These are phyloP conservation scores for Lactifluus volemus DNA, from an alignment of 768 basidiomycete genomes.

Conservation along the genomic window DNA sequence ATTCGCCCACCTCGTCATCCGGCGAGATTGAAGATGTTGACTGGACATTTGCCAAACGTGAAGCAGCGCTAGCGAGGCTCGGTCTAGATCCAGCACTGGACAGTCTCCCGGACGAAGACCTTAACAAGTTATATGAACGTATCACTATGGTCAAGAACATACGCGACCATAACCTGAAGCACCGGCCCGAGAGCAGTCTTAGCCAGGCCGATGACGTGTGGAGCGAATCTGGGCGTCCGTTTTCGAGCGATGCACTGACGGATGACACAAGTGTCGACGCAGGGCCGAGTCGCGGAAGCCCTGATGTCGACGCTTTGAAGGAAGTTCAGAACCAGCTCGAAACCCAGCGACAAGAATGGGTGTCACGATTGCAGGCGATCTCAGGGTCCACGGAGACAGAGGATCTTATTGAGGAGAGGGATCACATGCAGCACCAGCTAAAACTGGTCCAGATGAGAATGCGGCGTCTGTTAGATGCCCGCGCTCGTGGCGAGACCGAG, in stretches of 20 bases:
- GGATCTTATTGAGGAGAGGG: slow-evolving; percentile 82
- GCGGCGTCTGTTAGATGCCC: slow-evolving; percentile 68
- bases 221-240: slow-evolving; percentile 80
- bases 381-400: slow-evolving; percentile 71
- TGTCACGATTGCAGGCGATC: slow-evolving; percentile 53
- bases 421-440: slow-evolving; percentile 88
- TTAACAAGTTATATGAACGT: slow-evolving; percentile 90
- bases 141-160: slow-evolving; percentile 87
- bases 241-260: slow-evolving; percentile 69
- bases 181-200: slow-evolving; percentile 84
- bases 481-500: slow-evolving; percentile 69
- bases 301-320: slow-evolving; percentile 58
- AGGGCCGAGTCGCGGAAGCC: slow-evolving; percentile 46
- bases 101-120: slow-evolving; percentile 87
- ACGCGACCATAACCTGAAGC: slow-evolving; percentile 69
- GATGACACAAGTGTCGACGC: slow-evolving; percentile 84
- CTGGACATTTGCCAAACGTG: slow-evolving; percentile 95
- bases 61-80: slow-evolving; percentile 81
- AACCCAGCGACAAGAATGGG: slow-evolving; percentile 35
- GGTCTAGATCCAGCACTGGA: slow-evolving; percentile 87
- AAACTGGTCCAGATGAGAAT: slow-evolving; percentile 74
- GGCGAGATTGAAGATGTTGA: slow-evolving; percentile 71
- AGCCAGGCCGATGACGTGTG: slow-evolving; percentile 82
- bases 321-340: slow-evolving; percentile 69
- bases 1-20: slow-evolving; percentile 63